Percentiles rank a stretch among this genome's conserved stretches.
These are phyloP conservation scores for Canavalia gladiata DNA, from an alignment of 306 rosid species.

Conservation along the genomic window DNA sequence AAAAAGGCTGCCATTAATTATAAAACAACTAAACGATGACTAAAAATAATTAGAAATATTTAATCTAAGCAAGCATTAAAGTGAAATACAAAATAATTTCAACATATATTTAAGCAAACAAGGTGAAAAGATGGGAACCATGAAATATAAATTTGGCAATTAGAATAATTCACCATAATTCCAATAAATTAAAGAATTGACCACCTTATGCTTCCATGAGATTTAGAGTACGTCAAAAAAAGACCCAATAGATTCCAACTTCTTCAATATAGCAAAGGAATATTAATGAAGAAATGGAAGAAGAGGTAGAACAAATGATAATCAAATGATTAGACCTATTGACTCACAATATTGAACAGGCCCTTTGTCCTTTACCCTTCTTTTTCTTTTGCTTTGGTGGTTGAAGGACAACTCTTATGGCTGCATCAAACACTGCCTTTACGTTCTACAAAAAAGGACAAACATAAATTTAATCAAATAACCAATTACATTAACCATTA, in stretches of 20 bases:
- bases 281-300: conserved; percentile 45
- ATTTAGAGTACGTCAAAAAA: conserved; percentile 58
- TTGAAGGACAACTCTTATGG: conserved; percentile 99
- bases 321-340: conserved; percentile 63
- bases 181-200: conserved; percentile 58
- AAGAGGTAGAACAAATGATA: conserved; percentile 55
- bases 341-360: conserved; percentile 96
- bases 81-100: conserved; percentile 50
- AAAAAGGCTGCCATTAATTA: neutral
- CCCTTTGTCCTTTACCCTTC: conserved; percentile 91
- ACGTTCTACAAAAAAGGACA: conserved; percentile 72
- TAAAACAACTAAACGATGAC: conserved; percentile 14
- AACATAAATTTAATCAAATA: conserved; percentile 29
- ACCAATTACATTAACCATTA: neutral
- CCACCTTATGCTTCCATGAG: conserved; percentile 74
- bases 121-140: conserved; percentile 60
- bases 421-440: conserved; percentile 93
- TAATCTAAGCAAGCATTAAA: conserved; percentile 36
- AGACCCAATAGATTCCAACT: conserved; percentile 69
- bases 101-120: conserved; percentile 56
- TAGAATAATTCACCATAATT: conserved; percentile 70
- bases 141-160: conserved; percentile 63
- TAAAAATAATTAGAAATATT: neutral
- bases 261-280: conserved; percentile 60
- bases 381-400: conserved; percentile 99